These are phyloP conservation scores for Schizophyllum amplum DNA, from an alignment of 1,284 basidiomycete genomes.

Conservation along the genomic window DNA sequence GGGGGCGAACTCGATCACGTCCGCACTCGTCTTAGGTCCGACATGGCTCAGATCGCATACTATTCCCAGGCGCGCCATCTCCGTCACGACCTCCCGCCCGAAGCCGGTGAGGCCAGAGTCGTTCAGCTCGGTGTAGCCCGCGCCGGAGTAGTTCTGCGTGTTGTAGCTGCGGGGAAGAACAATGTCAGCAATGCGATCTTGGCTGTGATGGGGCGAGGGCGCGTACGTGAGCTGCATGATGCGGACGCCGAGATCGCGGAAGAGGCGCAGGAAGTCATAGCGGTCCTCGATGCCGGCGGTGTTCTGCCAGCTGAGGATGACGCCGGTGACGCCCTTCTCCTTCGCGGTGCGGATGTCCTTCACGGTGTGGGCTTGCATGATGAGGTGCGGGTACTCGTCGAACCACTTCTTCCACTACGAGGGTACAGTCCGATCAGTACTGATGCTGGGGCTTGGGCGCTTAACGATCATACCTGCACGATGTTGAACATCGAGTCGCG, in stretches of 20 bases:
- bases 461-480: neutral
- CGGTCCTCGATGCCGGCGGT: neutral
- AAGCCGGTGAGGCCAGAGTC: neutral
- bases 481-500: neutral
- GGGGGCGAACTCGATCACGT: neutral
- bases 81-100: neutral
- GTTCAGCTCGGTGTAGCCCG: neutral
- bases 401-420: neutral
- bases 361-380: neutral
- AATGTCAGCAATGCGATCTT: neutral
- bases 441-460: neutral
- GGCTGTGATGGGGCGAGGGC: no score
- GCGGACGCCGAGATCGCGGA: neutral
- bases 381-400: neutral
- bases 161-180: neutral
- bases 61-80: neutral
- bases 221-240: neutral
- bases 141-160: neutral
- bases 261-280: neutral
- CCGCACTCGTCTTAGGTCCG: neutral
- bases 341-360: neutral
- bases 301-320: neutral
- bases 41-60: neutral
- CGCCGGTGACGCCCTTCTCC: neutral
- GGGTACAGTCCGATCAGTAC: neutral